These are phyloP conservation scores for Penicillium paxilli DNA, from an alignment of 495 filamentous ascomycete species.

Conservation along the genomic window DNA sequence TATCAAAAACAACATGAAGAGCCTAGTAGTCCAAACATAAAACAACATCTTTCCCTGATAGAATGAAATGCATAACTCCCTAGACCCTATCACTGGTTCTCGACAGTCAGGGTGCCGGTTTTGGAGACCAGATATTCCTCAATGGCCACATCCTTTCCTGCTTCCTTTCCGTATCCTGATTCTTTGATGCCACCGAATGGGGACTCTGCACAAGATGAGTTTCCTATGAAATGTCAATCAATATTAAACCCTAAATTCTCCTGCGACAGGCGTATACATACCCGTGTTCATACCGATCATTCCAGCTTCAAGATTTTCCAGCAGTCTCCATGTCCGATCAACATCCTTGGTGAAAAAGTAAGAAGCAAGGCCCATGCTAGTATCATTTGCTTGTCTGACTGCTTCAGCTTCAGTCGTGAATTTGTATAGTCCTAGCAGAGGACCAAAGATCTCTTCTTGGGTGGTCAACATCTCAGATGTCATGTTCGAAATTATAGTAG, in stretches of 20 bases:
- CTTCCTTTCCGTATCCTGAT: constrained; percentile 58
- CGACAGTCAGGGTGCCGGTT: constrained; percentile 53
- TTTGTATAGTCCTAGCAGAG: constrained; percentile 19
- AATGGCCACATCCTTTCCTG: constrained; percentile 61
- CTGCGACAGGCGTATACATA: not conserved
- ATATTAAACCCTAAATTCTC: not conserved
- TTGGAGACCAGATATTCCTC: constrained; percentile 61
- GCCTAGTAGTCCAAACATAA: too few relatives aligned
- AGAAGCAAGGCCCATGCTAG: constrained; percentile 25
- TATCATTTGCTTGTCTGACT: constrained; percentile 24
- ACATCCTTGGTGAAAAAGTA: constrained; percentile 30
- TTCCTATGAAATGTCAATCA: not conserved
- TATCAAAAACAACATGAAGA: too few relatives aligned
- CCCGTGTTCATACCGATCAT: constrained; percentile 37
- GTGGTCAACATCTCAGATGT: constrained; percentile 38
- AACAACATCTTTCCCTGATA: too few relatives aligned
- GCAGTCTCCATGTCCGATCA: constrained; percentile 22
- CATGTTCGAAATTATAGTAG: constrained; percentile 70
- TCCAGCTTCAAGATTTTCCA: constrained; percentile 27
- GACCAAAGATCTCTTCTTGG: constrained; percentile 32
- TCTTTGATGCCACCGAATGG: constrained; percentile 55
- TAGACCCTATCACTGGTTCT: not conserved
- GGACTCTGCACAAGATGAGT: constrained; percentile 21
- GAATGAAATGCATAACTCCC: too few relatives aligned
- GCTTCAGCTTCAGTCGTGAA: constrained; percentile 34